Conservation (phyloP, 192 early-diverging fungal species). For the Linnemannia elongata region DNA sequence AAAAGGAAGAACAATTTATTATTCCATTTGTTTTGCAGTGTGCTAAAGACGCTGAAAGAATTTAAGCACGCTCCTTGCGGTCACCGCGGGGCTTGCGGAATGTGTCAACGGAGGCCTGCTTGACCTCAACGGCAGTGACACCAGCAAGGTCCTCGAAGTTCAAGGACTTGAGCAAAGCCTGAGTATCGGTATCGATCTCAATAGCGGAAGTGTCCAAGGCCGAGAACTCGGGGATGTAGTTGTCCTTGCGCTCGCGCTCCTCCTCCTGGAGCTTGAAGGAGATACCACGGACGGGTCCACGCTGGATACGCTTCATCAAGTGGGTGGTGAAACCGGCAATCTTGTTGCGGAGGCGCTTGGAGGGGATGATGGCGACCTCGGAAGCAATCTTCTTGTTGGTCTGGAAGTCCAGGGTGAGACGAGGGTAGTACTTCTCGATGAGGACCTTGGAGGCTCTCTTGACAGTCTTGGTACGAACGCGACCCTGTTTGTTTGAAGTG, state of each 20-base stretch:
- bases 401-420: constrained; percentile 99
- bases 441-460: constrained; percentile 99
- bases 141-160: constrained; percentile 95
- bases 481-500: constrained; percentile 71
- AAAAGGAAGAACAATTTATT: constrained; percentile 12
- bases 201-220: constrained; percentile 92
- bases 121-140: constrained; percentile 75
- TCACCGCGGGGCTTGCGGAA: constrained; percentile 45
- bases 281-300: constrained; percentile 98
- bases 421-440: constrained; percentile 99
- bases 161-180: constrained; percentile 95
- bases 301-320: constrained; percentile 99
- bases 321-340: constrained; percentile 99
- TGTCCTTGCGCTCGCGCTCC: constrained; percentile 99
- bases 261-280: constrained; percentile 99
- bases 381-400: constrained; percentile 99
- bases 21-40: background rate
- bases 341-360: constrained; percentile 99
- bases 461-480: constrained; percentile 99
- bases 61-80: constrained; percentile 51
- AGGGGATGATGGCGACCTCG: constrained; percentile 98
- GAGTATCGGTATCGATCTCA: constrained; percentile 96
- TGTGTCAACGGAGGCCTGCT: constrained; percentile 40
- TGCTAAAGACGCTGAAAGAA: constrained; percentile 1
- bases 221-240: constrained; percentile 99